A percentile compares a stretch with the other conserved stretches of the same genome.
phyloP scores from a whole-genome alignment of 345 rosid species.

The Zanthoxylum bungeanum region DNA sequence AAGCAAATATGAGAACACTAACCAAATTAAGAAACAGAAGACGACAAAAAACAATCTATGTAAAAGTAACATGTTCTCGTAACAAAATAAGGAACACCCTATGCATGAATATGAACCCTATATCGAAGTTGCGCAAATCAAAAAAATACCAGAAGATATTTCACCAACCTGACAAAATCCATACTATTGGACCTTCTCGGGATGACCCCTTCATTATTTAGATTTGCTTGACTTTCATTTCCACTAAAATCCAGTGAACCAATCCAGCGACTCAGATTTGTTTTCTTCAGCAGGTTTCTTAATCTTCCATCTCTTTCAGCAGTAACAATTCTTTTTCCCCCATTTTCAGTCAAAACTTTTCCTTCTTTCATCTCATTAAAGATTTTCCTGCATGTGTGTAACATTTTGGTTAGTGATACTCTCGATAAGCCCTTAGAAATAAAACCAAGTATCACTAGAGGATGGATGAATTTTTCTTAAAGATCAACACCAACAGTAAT shows the following conservation, averaged over 20 bases:
- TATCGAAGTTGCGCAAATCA: slow-evolving; percentile 5
- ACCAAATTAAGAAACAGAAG: background rate
- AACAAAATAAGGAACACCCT: slow-evolving; percentile 1
- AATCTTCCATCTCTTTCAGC: slow-evolving; percentile 71
- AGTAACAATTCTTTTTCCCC: slow-evolving; percentile 30
- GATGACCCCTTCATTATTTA: slow-evolving; percentile 34
- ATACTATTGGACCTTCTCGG: slow-evolving; percentile 33
- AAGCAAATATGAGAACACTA: slow-evolving; percentile 10
- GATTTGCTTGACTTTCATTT: slow-evolving; percentile 39
- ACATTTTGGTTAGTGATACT: slow-evolving; percentile 1
- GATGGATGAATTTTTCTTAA: background rate
- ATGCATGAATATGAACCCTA: slow-evolving; percentile 7
- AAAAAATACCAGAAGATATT: background rate
- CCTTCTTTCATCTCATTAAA: slow-evolving; percentile 41
- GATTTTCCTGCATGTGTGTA: slow-evolving; percentile 42
- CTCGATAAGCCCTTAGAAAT: background rate
- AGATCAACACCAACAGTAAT: slow-evolving; percentile 5
- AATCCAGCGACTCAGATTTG: slow-evolving; percentile 82
- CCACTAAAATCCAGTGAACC: slow-evolving; percentile 45
- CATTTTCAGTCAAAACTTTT: slow-evolving; percentile 25
- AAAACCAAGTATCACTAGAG: background rate
- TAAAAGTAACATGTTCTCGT: background rate
- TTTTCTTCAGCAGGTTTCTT: slow-evolving; percentile 72
- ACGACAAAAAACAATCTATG: slow-evolving; percentile 4
- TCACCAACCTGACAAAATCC: slow-evolving; percentile 76